A percentile compares a stretch with the other conserved stretches of the same genome.
phyloP scores from a whole-genome alignment of 805 yeast genomes.

The Cyberlindnera meyerae region DNA sequence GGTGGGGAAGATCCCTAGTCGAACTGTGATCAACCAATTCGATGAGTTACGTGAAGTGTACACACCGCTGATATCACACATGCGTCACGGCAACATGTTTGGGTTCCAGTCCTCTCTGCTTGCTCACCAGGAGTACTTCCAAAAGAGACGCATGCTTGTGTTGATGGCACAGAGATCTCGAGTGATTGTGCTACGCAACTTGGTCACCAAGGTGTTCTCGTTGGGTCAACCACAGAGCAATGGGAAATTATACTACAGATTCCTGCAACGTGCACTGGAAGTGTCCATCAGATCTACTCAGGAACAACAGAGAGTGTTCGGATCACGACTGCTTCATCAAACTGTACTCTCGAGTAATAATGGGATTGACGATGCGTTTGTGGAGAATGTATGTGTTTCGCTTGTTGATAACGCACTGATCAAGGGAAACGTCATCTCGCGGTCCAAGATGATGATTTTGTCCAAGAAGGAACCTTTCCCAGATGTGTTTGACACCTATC shows the following conservation, averaged over 20 bases:
- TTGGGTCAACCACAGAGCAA: slow-evolving; percentile 3
- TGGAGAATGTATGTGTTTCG: slow-evolving; percentile 46
- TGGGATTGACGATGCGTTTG: slow-evolving; percentile 31
- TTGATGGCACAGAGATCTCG: slow-evolving; percentile 42
- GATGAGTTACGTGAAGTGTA: slow-evolving; percentile 32
- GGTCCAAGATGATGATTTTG: slow-evolving; percentile 35
- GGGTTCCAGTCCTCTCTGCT: slow-evolving; percentile 31
- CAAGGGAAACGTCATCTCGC: slow-evolving; percentile 46
- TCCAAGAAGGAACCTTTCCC: slow-evolving; percentile 43
- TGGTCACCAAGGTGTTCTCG: slow-evolving; percentile 24
- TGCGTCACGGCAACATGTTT: slow-evolving; percentile 39
- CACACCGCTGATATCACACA: slow-evolving; percentile 31
- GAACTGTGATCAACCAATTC: slow-evolving; percentile 22
- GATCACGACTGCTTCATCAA: slow-evolving; percentile 24
- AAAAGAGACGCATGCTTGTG: slow-evolving; percentile 34
- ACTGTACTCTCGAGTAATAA: slow-evolving; percentile 14
- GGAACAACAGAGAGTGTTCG: slow-evolving; percentile 13
- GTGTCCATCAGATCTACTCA: slow-evolving; percentile 19
- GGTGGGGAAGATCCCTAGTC: slow-evolving; percentile 46
- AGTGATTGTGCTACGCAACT: slow-evolving; percentile 43
- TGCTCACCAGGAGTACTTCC: slow-evolving; percentile 35
- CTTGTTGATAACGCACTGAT: slow-evolving; percentile 50
- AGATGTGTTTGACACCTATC: slow-evolving; percentile 18
- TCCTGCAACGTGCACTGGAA: slow-evolving; percentile 24
- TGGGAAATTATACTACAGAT: slow-evolving; percentile 4